Conservation (phyloP, 306 rosid genomes). For the Cucurbita ficifolia region DNA sequence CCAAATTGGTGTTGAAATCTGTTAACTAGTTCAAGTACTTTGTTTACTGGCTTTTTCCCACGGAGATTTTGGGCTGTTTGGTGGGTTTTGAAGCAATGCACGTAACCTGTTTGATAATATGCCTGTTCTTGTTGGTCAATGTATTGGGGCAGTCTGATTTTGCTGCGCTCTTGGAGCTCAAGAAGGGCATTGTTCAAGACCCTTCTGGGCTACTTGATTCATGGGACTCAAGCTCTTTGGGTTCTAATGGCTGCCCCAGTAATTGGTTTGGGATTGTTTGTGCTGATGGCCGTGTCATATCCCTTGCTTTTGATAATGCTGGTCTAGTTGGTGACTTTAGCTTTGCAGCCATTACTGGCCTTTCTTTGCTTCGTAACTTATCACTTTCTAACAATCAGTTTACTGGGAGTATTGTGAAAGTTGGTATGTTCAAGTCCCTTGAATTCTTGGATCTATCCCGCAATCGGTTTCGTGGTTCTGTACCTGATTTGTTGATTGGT, state of each 20-base stretch:
- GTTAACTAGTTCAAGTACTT: not conserved
- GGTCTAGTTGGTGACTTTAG: slow-evolving; percentile 53
- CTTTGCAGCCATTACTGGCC: slow-evolving; percentile 39
- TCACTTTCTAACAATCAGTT: slow-evolving; percentile 50
- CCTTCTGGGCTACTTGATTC: slow-evolving; percentile 45
- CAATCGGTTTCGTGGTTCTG: slow-evolving; percentile 37
- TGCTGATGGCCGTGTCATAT: slow-evolving; percentile 36
- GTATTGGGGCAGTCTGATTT: slow-evolving; percentile 46
- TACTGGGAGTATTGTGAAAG: slow-evolving; percentile 30
- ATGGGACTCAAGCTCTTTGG: slow-evolving; percentile 52
- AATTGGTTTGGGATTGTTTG: slow-evolving; percentile 56
- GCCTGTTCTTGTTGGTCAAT: slow-evolving; percentile 23
- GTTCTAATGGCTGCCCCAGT: slow-evolving; percentile 59
- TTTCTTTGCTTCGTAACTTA: slow-evolving; percentile 45
- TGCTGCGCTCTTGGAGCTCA: slow-evolving; percentile 50
- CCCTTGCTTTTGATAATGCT: slow-evolving; percentile 38
- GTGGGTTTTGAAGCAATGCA: slow-evolving; percentile 45
- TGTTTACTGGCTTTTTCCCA: not conserved
- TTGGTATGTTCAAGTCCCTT: slow-evolving; percentile 33
- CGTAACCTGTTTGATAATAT: slow-evolving; percentile 32
- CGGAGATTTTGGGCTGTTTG: slow-evolving; percentile 17
- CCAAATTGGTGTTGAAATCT: not conserved
- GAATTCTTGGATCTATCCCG: slow-evolving; percentile 47
- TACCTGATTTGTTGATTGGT: slow-evolving; percentile 25
- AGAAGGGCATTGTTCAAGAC: slow-evolving; percentile 43